phyloP scores from a whole-genome alignment of 2,329 filamentous ascomycete genomes.

The Drechslerella dactyloides region DNA sequence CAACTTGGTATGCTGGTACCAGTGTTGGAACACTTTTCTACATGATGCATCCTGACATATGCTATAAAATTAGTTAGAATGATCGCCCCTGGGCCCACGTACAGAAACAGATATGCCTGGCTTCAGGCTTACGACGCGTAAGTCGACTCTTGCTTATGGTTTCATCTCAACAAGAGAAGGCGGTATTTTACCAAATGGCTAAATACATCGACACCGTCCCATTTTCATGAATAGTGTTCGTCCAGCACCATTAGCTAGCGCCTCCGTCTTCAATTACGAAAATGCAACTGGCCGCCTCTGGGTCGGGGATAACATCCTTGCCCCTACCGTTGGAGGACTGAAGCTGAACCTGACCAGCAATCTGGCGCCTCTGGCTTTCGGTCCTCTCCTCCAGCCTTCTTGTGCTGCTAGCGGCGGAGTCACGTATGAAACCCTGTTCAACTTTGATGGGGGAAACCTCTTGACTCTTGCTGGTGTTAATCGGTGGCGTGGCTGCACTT shows the following conservation, averaged over 20 bases:
- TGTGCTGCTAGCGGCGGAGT: constrained; percentile 25
- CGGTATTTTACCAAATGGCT: too few relatives aligned
- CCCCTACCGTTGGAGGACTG: constrained; percentile 21
- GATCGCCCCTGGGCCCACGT: constrained; percentile 34
- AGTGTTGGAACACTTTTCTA: neutral
- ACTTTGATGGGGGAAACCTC: constrained; percentile 6
- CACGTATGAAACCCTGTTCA: constrained; percentile 28
- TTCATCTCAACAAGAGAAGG: too few relatives aligned
- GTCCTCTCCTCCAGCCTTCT: constrained; percentile 15
- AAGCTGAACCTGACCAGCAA: constrained; percentile 33
- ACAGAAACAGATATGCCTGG: constrained; percentile 38
- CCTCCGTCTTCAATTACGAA: constrained; percentile 29
- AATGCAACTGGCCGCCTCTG: constrained; percentile 38
- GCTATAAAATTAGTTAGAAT: constrained; percentile 19
- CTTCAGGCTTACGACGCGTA: constrained; percentile 28
- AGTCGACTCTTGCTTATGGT: neutral
- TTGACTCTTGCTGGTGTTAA: constrained; percentile 29
- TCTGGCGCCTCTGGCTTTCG: constrained; percentile 32
- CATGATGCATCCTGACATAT: neutral
- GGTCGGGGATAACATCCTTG: constrained; percentile 9
- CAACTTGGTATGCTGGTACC: too few relatives aligned
- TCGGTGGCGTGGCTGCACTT: constrained; percentile 31
- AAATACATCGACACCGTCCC: too few relatives aligned
- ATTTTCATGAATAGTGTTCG: constrained; percentile 20
- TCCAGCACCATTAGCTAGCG: constrained; percentile 9